Evolutionary conservation across 139 green algal genomes (phyloP), one percentile per base, ranked within the genome.

Genomic region (Chlamydomonas applanata): DNA sequence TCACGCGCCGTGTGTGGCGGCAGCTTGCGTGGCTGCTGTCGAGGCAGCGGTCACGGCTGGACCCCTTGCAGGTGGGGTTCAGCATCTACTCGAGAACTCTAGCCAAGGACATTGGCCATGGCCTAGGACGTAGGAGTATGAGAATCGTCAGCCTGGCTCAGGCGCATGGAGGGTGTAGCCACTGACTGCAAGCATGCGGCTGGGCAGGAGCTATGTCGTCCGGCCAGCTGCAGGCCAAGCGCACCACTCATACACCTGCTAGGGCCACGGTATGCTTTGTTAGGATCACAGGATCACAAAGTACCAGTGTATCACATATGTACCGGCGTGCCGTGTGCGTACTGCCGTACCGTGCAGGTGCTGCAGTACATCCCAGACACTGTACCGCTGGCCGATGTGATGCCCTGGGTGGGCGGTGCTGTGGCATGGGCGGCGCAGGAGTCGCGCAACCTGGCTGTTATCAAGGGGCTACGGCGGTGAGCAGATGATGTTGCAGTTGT

Each of bases 341-440:
- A n/a, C n/a, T n/a, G n/a, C 89, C 40, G 71, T 86, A 27, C 62
- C 80, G 29, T 30, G 81, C 75, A 87, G 33, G 85, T 91, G 49
- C 86, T 96, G 30, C 11, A 52, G 4, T 74, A 90, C 66, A 77
- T 96, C 32, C 90, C 91, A 0, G 69, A 77, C 45, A 61, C 83
- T 67, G 75, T 93, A 30, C 67, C 81, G 0, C 76, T 93, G 5
- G 3, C 56, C 3, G 80, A 75, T 20, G 72, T 93, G 27, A 60
- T 93, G 40, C 79, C 84, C 0, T 95, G 93, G 73, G 78, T 97
- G 63, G 82, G 88, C 52, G 85, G 78, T 17, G 74, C 83, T 13
- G 65, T 97, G 74, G 71, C 78, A 56, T 75, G 71, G 24, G 72
- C 70, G 13, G 72, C 69, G 3, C 89, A 97, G 86, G 63, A 83